Base-by-base conservation (phyloP, 2,329 filamentous ascomycete genomes). In the Neofusicoccum sp. region DNA sequence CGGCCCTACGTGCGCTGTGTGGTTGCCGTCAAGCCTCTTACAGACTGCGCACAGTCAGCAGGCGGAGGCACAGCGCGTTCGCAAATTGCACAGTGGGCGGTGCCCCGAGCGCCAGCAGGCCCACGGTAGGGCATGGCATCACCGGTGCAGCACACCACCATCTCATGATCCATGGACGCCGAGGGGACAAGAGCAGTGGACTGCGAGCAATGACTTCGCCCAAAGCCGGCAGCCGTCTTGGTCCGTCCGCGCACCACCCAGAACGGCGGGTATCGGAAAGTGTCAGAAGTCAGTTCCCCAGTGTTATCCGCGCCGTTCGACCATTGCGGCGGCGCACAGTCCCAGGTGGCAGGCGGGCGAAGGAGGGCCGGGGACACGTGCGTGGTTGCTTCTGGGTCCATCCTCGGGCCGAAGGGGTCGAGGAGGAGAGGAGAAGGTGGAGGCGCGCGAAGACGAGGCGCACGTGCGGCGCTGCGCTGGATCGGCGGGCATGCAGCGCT, bases 231-330 rank as follows among this genome's bases (percentile, higher is more conserved):
- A 26, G 51, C 51, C n/a, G 34, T n/a, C 33, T 24, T 56, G 51
- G 51, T 28, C 36, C 38, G 51, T 16, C 41, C 51, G 40, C 51
- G n/a, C n/a, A n/a, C 30, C 38, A 43, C 38, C 51, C 51, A 43
- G 38, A 43, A n/a, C 31, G 51, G 38, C 51, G 51, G 51, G 51
- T 56, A 33, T 9, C 26, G 34, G 34, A 28, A 31, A 43, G 38
- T 28, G 24, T 16, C 38, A 16, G 43, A 56, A 56, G 51, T 24
- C 36, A 33, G 28, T 56, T 56, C 51, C 33, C 51, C 51, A 56
- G 51, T 56, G 51, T 56, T 56, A 56, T 43, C 51, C 51, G 51
- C 38, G 51, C 51, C 51, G 51, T 43, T 56, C 51, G 28, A 56
- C 51, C 51, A 56, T 43, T 33, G 26, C 51, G 9, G 51, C 51